Conservation (phyloP, 371 early-diverging fungal species). For the Paramicrosporidium saccamoebae region DNA sequence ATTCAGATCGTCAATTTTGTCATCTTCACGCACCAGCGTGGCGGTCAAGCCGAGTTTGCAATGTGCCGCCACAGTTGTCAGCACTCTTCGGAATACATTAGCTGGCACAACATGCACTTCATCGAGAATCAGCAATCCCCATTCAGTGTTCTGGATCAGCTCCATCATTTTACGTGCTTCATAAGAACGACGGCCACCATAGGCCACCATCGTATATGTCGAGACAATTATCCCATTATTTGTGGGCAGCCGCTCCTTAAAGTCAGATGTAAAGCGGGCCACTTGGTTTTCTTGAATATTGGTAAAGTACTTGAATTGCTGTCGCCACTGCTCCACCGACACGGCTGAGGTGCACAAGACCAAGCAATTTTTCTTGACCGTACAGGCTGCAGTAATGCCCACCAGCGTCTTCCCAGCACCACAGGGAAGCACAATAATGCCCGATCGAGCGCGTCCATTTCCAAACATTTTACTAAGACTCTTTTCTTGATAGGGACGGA, state of each 20-base stretch:
- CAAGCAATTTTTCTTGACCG: conserved; percentile 83
- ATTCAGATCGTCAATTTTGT: conserved; percentile 95
- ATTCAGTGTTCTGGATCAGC: conserved; percentile 59
- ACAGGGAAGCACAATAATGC: conserved; percentile 97
- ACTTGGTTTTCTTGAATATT: conserved; percentile 68
- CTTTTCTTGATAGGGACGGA: conserved; percentile 96
- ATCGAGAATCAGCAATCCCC: conserved; percentile 93
- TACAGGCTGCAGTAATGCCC: conserved; percentile 96
- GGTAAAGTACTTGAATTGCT: conserved; percentile 82
- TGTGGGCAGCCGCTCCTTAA: conserved; percentile 64
- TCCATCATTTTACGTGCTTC: conserved; percentile 94
- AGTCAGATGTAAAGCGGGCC: conserved; percentile 83
- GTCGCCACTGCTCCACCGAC: conserved; percentile 96
- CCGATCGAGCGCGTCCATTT: conserved; percentile 83
- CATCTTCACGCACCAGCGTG: conserved; percentile 96
- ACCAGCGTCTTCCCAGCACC: conserved; percentile 98
- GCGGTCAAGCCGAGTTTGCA: conserved; percentile 96
- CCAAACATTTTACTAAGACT: conserved; percentile 98
- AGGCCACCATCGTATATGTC: conserved; percentile 95
- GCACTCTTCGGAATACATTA: conserved; percentile 88
- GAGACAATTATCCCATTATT: conserved; percentile 78
- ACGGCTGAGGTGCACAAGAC: conserved; percentile 91
- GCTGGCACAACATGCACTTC: conserved; percentile 99
- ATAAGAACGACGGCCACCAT: conserved; percentile 69
- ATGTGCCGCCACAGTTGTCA: conserved; percentile 79